Conservation (phyloP, 345 rosid species). For the Corchorus capsularis region DNA sequence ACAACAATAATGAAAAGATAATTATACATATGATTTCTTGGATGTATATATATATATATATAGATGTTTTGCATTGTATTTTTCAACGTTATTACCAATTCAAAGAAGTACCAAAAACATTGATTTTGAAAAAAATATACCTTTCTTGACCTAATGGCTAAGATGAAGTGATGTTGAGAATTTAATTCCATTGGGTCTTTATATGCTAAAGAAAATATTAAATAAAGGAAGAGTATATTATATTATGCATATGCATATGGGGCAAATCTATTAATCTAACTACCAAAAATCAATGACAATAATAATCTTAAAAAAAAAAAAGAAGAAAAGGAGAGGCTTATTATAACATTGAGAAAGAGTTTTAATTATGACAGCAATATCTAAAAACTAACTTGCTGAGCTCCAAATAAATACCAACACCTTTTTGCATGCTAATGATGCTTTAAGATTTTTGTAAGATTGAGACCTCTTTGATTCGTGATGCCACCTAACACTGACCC, state of each 20-base stretch:
- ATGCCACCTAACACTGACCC: slow-evolving; percentile 11
- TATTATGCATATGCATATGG: slow-evolving; percentile 28
- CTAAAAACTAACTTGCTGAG: neutral
- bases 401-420: neutral
- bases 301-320: neutral
- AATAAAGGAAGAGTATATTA: neutral
- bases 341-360: too few relatives aligned
- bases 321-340: neutral
- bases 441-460: slow-evolving; percentile 1
- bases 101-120: neutral
- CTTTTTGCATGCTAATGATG: slow-evolving; percentile 19
- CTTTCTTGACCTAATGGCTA: neutral
- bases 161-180: neutral
- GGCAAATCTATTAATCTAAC: neutral
- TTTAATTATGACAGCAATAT: neutral
- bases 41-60: neutral
- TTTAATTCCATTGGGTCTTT: neutral
- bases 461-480: neutral
- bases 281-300: neutral
- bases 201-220: neutral
- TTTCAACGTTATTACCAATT: neutral
- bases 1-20: neutral
- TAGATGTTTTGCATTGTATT: neutral
- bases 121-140: neutral
- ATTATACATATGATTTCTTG: too few relatives aligned